Evolutionary conservation across 2,329 filamentous ascomycete genomes (phyloP).

Genomic region (Fusarium floridanum): DNA sequence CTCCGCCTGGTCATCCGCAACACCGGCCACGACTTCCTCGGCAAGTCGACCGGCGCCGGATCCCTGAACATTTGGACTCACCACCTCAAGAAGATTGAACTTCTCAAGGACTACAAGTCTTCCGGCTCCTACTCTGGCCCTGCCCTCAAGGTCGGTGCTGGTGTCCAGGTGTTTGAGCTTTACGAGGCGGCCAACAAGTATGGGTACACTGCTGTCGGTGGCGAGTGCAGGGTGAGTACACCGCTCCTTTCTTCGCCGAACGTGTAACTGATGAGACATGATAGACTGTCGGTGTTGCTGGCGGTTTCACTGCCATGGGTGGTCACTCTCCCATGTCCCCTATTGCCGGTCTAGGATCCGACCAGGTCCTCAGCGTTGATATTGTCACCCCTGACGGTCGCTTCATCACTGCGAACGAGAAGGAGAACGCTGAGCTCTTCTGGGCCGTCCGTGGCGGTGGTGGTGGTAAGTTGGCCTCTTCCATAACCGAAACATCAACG

Average conservation of each 20-base stretch:
- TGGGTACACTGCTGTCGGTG: conserved; percentile 64
- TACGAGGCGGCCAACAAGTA: conserved; percentile 63
- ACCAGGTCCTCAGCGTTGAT: conserved; percentile 64
- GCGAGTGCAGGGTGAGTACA: conserved; percentile 57
- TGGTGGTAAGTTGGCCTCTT: neutral
- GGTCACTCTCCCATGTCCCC: conserved; percentile 63
- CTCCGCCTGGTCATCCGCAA: conserved; percentile 60
- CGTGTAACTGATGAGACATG: neutral
- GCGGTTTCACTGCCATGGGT: conserved; percentile 53
- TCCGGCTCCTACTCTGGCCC: conserved; percentile 54
- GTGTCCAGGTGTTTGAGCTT: conserved; percentile 65
- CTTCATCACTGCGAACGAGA: conserved; percentile 56
- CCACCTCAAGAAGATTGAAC: conserved; percentile 58
- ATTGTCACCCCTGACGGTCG: conserved; percentile 60
- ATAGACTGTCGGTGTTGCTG: conserved; percentile 47
- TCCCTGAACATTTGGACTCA: conserved; percentile 69
- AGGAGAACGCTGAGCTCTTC: conserved; percentile 61
- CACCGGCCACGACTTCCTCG: conserved; percentile 64
- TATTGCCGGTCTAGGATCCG: conserved; percentile 58
- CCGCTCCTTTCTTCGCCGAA: neutral
- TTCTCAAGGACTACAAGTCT: conserved; percentile 43
- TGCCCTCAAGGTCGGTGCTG: conserved; percentile 67
- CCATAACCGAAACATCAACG: neutral
- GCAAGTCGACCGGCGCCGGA: conserved; percentile 70
- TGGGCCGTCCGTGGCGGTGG: conserved; percentile 64